Evolutionary conservation across 2,329 filamentous ascomycete species (phyloP), one percentile per base, ranked within the genome.

Genomic region (Apiospora pterosperma): DNA sequence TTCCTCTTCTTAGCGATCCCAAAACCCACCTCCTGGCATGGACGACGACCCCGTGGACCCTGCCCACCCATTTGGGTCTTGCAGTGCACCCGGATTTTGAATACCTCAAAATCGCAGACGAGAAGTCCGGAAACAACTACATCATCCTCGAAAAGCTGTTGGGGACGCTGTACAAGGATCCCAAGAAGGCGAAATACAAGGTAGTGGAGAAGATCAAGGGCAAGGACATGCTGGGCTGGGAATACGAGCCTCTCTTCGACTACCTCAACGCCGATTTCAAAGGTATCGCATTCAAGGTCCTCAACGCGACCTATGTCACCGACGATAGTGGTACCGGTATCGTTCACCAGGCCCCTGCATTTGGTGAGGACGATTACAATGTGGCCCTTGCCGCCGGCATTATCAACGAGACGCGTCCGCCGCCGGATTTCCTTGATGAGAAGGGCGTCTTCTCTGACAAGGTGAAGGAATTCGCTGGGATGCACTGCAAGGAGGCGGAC

Each of bases 311-410:
- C 7, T 97, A 97, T 73, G 94, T 97, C 65, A 96, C 92, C 31
- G 88, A 91, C 36, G 93, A 96, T 66, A 93, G 92, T 73, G 95
- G 95, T 88, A 92, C 93, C 38, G 95, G 95, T 74, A 91, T 98
- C 67, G 95, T 98, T 55, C 95, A 98, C 78, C 93, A 97, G 78
- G 87, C 95, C 5, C 95, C 95, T 2, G 93, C 93, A 1, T 97
- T 95, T 74, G 95, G 95, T 85, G 92, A 97, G 79, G 95, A 97
- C 69, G 95, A 98, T 89, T 97, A 97, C 82, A 90, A 90, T 69
- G 88, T 96, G 65, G 92, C 91, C 10, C 77, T 93, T 66, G 88
- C 90, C 64, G 83, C 88, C 58, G 94, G 93, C 48, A 85, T 97
- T 71, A 90, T 97, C 74, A 90, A 79, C 67, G 90, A 93, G 69